Percentiles rank a stretch among this genome's conserved stretches.
phyloP scores from a whole-genome alignment of 75 land plant genomes.

The Gnetum montanum region DNA sequence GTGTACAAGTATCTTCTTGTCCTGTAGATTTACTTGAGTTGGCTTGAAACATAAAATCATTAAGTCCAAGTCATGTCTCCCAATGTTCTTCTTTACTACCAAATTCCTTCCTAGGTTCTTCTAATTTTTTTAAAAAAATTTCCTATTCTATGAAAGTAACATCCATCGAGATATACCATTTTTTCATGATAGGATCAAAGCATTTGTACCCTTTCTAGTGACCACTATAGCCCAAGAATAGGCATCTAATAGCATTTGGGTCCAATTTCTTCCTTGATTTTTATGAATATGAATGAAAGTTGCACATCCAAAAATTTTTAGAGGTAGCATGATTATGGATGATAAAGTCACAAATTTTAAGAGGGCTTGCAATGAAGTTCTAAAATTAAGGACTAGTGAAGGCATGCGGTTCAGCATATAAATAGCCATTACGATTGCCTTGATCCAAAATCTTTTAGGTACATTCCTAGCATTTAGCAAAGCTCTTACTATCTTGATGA shows the following conservation, averaged over 20 bases:
- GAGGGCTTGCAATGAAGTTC: conserved; percentile 8
- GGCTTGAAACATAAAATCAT: background rate
- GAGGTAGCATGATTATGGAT: background rate
- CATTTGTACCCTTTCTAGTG: background rate
- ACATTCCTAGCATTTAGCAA: conserved; percentile 11
- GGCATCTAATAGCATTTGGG: background rate
- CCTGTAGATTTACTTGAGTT: background rate
- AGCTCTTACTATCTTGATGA: conserved; percentile 12
- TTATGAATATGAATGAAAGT: background rate
- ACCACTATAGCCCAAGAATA: background rate
- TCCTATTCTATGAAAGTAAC: background rate
- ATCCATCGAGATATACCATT: background rate
- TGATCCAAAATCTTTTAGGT: conserved; percentile 4
- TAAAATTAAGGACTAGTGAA: background rate
- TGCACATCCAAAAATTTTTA: background rate
- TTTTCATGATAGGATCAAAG: background rate
- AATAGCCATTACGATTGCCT: conserved; percentile 6
- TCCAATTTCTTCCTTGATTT: conserved; percentile 1
- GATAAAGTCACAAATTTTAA: background rate
- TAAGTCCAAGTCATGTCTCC: background rate
- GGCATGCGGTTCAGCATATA: conserved; percentile 15
- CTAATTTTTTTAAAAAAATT: no score
- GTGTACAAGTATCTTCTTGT: background rate
- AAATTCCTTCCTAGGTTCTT: no score
- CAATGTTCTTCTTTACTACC: background rate